A percentile compares a stretch with the other conserved stretches of the same genome.
Evolutionary conservation across 306 rosid genomes (phyloP).

Genomic region (Quercus glauca): DNA sequence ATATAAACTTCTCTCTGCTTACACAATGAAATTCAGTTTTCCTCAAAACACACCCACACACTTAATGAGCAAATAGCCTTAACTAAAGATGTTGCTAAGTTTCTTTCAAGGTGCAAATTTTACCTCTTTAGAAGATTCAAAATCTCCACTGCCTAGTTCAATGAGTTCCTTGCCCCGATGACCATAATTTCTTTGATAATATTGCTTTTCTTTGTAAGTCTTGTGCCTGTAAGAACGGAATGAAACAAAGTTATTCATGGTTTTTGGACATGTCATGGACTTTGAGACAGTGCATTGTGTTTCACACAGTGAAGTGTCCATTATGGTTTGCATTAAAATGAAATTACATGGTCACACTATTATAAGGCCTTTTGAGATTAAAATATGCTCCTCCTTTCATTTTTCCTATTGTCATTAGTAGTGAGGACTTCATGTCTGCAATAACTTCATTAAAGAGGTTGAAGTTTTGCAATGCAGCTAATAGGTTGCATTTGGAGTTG

Average conservation of each 20-base stretch:
- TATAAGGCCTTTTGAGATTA: neutral
- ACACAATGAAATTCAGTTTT: too few relatives aligned
- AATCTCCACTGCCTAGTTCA: constrained; percentile 22
- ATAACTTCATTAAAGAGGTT: neutral
- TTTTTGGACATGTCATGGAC: neutral
- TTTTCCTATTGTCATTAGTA: neutral
- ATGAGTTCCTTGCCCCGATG: constrained; percentile 22
- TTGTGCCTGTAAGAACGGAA: constrained; percentile 39
- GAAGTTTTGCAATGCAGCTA: neutral
- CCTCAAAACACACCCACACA: neutral
- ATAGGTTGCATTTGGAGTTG: neutral
- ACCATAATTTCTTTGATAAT: constrained; percentile 19
- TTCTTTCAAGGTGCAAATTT: neutral
- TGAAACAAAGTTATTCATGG: constrained; percentile 7
- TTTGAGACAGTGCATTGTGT: neutral
- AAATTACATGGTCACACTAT: neutral
- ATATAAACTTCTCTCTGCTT: too few relatives aligned
- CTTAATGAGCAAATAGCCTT: neutral
- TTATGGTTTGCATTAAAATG: constrained; percentile 4
- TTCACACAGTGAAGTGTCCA: neutral
- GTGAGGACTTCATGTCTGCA: neutral
- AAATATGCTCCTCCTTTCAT: neutral
- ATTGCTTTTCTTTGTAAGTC: constrained; percentile 33
- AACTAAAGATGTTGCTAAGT: neutral
- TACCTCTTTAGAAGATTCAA: constrained; percentile 45